Percentiles rank a stretch among this genome's conserved stretches.
phyloP scores from a whole-genome alignment of 495 filamentous ascomycete species.

The Evernia prunastri region DNA sequence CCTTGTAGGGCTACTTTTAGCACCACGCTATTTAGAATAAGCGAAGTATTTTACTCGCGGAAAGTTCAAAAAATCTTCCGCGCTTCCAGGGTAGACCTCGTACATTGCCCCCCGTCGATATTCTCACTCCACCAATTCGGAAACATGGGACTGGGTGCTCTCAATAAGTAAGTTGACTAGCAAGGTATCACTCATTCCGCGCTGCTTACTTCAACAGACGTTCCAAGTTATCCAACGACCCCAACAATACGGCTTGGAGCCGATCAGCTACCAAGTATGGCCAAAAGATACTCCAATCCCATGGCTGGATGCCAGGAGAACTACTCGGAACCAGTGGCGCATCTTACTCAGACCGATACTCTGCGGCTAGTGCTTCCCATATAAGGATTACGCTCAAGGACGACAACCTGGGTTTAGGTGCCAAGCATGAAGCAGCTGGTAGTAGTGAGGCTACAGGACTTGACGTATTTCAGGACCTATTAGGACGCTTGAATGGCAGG shows the following conservation, averaged over 20 bases:
- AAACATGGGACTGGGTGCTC: slow-evolving; percentile 66
- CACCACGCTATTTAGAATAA: no score
- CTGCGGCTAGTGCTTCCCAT: slow-evolving; percentile 66
- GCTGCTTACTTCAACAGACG: slow-evolving; percentile 47
- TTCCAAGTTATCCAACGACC: slow-evolving; percentile 77
- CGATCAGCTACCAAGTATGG: slow-evolving; percentile 75
- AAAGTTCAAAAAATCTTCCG: no score
- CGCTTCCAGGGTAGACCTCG: no score
- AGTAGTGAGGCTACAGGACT: slow-evolving; percentile 71
- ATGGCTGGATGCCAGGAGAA: slow-evolving; percentile 84
- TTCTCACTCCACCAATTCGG: not conserved
- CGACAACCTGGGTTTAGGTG: slow-evolving; percentile 82
- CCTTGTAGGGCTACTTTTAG: no score
- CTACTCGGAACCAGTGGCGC: slow-evolving; percentile 70
- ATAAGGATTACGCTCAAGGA: slow-evolving; percentile 79
- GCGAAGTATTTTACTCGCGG: no score
- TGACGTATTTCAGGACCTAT: slow-evolving; percentile 71
- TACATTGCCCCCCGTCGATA: no score
- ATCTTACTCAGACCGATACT: slow-evolving; percentile 64
- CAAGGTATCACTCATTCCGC: not conserved
- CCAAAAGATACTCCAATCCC: slow-evolving; percentile 73
- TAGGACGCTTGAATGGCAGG: slow-evolving; percentile 87
- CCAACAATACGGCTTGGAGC: slow-evolving; percentile 89
- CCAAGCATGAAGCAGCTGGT: slow-evolving; percentile 55
- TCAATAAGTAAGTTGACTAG: slow-evolving; percentile 53